Percentiles rank a stretch among this genome's conserved stretches.
Evolutionary conservation across 495 filamentous ascomycete genomes (phyloP).

Genomic region (Pyrenula massariospora): DNA sequence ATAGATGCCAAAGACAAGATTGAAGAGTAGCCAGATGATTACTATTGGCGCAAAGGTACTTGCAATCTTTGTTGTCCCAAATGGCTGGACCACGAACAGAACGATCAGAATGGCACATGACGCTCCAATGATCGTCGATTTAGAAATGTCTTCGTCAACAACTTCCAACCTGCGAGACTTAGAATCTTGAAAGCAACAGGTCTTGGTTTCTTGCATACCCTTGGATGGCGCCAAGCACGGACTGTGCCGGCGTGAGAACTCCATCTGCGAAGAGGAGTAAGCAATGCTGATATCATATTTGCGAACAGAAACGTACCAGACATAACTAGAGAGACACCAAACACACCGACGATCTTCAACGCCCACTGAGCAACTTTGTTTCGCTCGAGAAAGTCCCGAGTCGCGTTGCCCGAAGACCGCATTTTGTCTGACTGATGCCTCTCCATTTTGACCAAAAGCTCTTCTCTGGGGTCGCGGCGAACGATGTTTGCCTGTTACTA

Average conservation of each 20-base stretch:
- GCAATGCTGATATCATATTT: not conserved
- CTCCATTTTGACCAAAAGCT: slow-evolving; percentile 47
- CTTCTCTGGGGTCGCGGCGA: slow-evolving; percentile 41
- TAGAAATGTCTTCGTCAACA: slow-evolving; percentile 26
- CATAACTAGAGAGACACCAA: slow-evolving; percentile 62
- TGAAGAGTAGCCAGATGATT: slow-evolving; percentile 54
- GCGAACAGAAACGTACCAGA: slow-evolving; percentile 17
- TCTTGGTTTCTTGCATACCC: slow-evolving; percentile 19
- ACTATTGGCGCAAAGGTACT: slow-evolving; percentile 52
- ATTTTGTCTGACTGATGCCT: slow-evolving; percentile 44
- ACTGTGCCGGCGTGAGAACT: slow-evolving; percentile 58
- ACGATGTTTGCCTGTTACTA: slow-evolving; percentile 42
- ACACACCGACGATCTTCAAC: slow-evolving; percentile 55
- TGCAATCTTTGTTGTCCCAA: slow-evolving; percentile 54
- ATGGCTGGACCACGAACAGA: slow-evolving; percentile 58
- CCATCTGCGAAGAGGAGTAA: slow-evolving; percentile 33
- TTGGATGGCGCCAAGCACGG: slow-evolving; percentile 60
- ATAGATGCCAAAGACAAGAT: slow-evolving; percentile 51
- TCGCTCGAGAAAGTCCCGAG: slow-evolving; percentile 47
- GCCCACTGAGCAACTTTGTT: slow-evolving; percentile 36
- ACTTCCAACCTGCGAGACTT: slow-evolving; percentile 30
- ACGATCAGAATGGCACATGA: slow-evolving; percentile 58
- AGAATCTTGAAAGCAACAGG: not conserved
- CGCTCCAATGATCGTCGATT: slow-evolving; percentile 47
- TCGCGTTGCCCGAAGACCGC: slow-evolving; percentile 30